Base-by-base conservation (phyloP, 2,329 filamentous ascomycete genomes). In the Rhynchosporium agropyri region DNA sequence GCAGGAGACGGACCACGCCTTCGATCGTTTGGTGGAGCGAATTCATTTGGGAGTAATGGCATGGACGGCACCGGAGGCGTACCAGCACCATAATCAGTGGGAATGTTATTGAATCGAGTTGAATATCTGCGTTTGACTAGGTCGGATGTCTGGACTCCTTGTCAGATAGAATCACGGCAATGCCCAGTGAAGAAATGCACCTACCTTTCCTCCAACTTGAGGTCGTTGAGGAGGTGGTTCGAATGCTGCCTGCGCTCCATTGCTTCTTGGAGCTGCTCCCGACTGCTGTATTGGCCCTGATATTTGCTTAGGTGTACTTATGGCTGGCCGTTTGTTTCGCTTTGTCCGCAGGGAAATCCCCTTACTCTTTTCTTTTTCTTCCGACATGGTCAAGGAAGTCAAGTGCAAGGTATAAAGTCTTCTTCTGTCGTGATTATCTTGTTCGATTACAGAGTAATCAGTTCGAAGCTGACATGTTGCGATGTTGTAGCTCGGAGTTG, bases 71-170 rank as follows among this genome's bases (percentile, higher is more conserved):
- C 84, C 20, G 92, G 84, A n/a, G 76, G 85, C 26, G 84, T 85
- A 61, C 84, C 86, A 69, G 83, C 80, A 70, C 89, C 84, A 74
- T 87, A 90, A 71, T 91, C 87, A 64, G 85, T 79, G 1, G 90
- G 89, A 0, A 89, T 77, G 68, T 90, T 87, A 71, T 92, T 94
- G 76, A 97, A 96, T 65, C 94, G 88, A 48, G 93, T 93, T 45
- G 95, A 98, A 77, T 98, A 99, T 70, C 95, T 84, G 70, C 92
- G 85, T 79, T 98, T 98, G 63, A 99, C 93, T 60, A 98, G 81
- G 76, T 99, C 94, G 29, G 85, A 85, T 0, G 86, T 88, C 84
- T 76, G 48, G 15, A 40, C 13, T 42, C 36, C 13, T 4, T 38
- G 45, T 65, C 56, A 68, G 65, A 57, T 43, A 4, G 7, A 36